Percentiles rank a stretch among this genome's conserved stretches.
Evolutionary conservation across 139 green algal species (phyloP).

Genomic region (Chlamydomonas schloesseri): DNA sequence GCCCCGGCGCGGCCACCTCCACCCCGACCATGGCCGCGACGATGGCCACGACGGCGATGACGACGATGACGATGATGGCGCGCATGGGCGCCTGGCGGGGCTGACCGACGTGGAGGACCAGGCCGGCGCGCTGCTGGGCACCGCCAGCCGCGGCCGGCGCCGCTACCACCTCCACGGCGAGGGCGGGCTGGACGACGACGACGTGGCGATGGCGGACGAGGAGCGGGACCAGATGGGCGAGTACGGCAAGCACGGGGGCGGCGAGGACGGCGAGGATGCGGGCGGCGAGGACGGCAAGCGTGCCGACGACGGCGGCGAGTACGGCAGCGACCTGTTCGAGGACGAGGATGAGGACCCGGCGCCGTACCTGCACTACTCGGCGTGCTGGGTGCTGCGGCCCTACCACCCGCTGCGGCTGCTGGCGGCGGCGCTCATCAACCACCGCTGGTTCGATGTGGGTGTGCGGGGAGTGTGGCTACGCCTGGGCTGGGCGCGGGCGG

Average conservation of each 20-base stretch:
- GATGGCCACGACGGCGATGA: background rate
- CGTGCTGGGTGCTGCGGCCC: background rate
- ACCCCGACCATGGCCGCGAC: too few species aligned
- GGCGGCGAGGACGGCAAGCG: background rate
- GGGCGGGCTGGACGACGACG: background rate
- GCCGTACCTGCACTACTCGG: conserved; percentile 7
- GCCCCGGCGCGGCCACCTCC: too few species aligned
- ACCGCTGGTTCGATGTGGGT: conserved; percentile 25
- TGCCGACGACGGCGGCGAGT: too few species aligned
- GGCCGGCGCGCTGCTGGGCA: background rate
- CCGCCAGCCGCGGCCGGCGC: background rate
- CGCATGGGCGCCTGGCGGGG: too few species aligned
- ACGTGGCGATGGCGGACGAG: background rate
- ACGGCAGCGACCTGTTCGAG: background rate
- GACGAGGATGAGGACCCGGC: background rate
- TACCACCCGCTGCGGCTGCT: background rate
- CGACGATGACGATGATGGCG: too few species aligned
- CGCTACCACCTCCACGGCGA: background rate
- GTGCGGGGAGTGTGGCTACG: too few species aligned
- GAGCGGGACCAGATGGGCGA: too few species aligned
- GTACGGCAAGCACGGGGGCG: background rate
- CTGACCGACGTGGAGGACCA: background rate
- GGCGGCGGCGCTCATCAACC: background rate
- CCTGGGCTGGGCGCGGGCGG: too few species aligned
- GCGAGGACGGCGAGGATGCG: background rate